A percentile compares a stretch with the other conserved stretches of the same genome.
Conservation (phyloP, 352 stramenopile species). For the Globisporangium recalcitrans region DNA sequence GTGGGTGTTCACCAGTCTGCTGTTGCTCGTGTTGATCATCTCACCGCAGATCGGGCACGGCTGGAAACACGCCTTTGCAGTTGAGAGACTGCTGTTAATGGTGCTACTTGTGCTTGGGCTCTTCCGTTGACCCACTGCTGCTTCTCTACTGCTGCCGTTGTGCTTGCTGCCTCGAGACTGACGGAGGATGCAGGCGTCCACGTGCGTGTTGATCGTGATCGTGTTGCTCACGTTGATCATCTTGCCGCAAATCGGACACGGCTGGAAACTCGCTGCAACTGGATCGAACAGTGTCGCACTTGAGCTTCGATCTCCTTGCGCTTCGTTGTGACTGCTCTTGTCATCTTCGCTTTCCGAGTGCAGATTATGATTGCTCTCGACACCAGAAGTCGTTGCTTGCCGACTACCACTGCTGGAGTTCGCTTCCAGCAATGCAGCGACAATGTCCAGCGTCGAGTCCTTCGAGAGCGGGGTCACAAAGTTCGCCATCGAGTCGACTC, state of each 20-base stretch:
- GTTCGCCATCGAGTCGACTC: slow-evolving; percentile 10
- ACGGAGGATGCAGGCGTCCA: slow-evolving; percentile 43
- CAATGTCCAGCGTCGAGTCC: slow-evolving; percentile 14
- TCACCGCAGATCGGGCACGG: slow-evolving; percentile 59
- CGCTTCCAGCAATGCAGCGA: slow-evolving; percentile 20
- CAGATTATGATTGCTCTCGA: too few relatives aligned
- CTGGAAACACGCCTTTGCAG: slow-evolving; percentile 8
- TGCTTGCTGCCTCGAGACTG: not conserved
- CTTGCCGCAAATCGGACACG: slow-evolving; percentile 57
- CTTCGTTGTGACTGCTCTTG: too few relatives aligned
- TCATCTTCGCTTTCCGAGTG: too few relatives aligned
- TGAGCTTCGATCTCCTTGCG: not conserved
- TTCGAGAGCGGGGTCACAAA: slow-evolving; percentile 13
- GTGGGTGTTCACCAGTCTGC: slow-evolving; percentile 51
- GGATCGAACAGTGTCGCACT: not conserved
- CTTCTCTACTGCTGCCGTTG: not conserved
- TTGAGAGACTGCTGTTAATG: not conserved
- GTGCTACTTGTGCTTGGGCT: too few relatives aligned
- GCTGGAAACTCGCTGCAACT: slow-evolving; percentile 19
- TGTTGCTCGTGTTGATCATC: slow-evolving; percentile 38
- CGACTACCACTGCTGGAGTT: slow-evolving; percentile 3
- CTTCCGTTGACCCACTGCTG: not conserved
- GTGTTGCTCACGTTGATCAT: slow-evolving; percentile 44
- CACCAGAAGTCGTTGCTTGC: not conserved
- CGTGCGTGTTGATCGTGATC: slow-evolving; percentile 59